These are phyloP conservation scores for Magnolia changhungtana DNA, from an alignment of 164 flowering plant species.

Conservation along the genomic window DNA sequence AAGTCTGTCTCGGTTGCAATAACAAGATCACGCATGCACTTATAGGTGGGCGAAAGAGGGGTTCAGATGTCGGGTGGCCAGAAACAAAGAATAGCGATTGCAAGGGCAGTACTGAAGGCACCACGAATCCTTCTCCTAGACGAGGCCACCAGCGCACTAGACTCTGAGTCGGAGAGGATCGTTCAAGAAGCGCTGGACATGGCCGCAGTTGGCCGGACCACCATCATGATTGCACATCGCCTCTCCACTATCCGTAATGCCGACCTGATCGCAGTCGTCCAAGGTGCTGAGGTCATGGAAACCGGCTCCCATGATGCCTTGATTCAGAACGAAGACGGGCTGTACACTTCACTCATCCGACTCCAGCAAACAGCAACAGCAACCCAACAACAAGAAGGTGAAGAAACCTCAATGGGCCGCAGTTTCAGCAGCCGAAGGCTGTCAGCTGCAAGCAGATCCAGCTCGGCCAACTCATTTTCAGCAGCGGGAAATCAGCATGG, in stretches of 20 bases:
- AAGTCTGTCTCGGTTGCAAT: not conserved
- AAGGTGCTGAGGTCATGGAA: constrained; percentile 40
- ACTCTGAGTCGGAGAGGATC: constrained; percentile 41
- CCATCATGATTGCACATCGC: constrained; percentile 42
- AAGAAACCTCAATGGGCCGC: not conserved
- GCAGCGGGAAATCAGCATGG: not conserved
- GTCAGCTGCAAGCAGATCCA: not conserved
- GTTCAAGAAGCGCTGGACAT: constrained; percentile 48
- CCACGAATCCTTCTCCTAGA: constrained; percentile 45
- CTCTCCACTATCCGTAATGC: constrained; percentile 40
- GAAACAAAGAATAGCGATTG: constrained; percentile 50
- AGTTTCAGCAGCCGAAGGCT: not conserved
- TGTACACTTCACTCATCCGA: constrained; percentile 36
- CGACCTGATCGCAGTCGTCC: constrained; percentile 36
- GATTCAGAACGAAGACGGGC: constrained; percentile 25
- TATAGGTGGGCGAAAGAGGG: constrained; percentile 48
- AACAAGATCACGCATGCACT: not conserved
- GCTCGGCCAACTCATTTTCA: not conserved
- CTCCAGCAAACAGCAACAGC: constrained; percentile 23
- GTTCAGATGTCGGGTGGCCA: constrained; percentile 55
- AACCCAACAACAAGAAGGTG: not conserved
- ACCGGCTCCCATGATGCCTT: constrained; percentile 40
- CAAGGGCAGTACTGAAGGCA: constrained; percentile 44
- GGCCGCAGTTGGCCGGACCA: constrained; percentile 43
- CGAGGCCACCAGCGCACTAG: constrained; percentile 54